Evolutionary conservation across 1,139 yeast genomes (phyloP).

Genomic region (Waltiozyma solani): DNA sequence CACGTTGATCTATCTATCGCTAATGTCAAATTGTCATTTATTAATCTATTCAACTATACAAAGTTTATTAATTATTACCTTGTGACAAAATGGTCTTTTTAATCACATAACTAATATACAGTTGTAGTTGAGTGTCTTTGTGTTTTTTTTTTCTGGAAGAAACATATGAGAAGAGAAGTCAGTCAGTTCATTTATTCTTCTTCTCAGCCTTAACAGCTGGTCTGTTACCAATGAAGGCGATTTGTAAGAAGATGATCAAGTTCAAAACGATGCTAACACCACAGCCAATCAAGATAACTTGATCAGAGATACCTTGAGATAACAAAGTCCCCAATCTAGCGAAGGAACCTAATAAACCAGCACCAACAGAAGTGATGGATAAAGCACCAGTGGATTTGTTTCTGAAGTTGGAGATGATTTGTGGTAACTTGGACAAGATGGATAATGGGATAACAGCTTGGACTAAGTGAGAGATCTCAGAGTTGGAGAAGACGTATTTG

Average conservation of each 20-base stretch:
- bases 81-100: too few species aligned
- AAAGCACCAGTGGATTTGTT: constrained; percentile 46
- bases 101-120: too few species aligned
- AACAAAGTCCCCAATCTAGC: constrained; percentile 50
- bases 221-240: constrained; percentile 20
- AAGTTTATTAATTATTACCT: too few species aligned
- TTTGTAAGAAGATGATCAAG: constrained; percentile 24
- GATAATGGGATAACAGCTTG: constrained; percentile 44
- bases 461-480: constrained; percentile 29
- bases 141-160: too few species aligned
- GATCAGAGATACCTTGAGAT: constrained; percentile 28
- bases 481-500: constrained; percentile 15
- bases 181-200: constrained; percentile 9
- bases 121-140: too few species aligned
- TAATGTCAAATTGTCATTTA: too few species aligned
- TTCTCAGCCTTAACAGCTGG: constrained; percentile 6
- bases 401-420: constrained; percentile 36
- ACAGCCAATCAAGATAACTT: constrained; percentile 24
- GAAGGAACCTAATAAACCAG: constrained; percentile 44
- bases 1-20: too few species aligned
- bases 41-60: too few species aligned
- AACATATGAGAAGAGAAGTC: too few species aligned
- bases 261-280: constrained; percentile 24
- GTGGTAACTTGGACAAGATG: constrained; percentile 45
- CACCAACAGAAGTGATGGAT: constrained; percentile 42